Evolutionary conservation across 164 flowering plant species (phyloP).

Genomic region (Kingdonia uniflora): DNA sequence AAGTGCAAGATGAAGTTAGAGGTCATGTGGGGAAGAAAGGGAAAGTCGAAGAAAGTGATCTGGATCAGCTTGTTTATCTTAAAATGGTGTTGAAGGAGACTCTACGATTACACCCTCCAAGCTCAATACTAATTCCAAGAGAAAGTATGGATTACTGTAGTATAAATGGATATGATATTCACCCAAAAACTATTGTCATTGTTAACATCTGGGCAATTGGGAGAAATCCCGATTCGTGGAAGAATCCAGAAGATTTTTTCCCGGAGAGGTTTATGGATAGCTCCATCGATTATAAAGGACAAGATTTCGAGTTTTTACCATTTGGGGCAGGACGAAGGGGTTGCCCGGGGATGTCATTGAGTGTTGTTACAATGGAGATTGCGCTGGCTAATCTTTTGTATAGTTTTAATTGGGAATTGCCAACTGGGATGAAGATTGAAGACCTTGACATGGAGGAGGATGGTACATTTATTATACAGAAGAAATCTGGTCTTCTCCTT

Average conservation of each 20-base stretch:
- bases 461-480: not conserved
- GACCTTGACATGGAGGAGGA: conserved; percentile 10
- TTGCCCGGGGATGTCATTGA: conserved; percentile 18
- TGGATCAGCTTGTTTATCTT: not conserved
- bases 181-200: conserved; percentile 8
- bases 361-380: conserved; percentile 4
- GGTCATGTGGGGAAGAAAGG: conserved; percentile 1
- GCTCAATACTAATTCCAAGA: not conserved
- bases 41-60: conserved; percentile 3
- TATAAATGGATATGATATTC: conserved; percentile 15
- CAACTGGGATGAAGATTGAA: conserved; percentile 9
- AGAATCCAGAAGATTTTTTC: conserved; percentile 12
- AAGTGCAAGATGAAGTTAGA: conserved; percentile 4
- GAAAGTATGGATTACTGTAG: not conserved
- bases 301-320: conserved; percentile 21
- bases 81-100: conserved; percentile 4
- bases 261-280: conserved; percentile 19
- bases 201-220: conserved; percentile 20
- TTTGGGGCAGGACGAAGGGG: conserved; percentile 29
- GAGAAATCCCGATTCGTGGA: conserved; percentile 16
- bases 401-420: conserved; percentile 27
- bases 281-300: conserved; percentile 15
- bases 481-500: conserved; percentile 3
- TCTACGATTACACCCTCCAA: not conserved
- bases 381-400: conserved; percentile 19